Evolutionary conservation across 495 filamentous ascomycete species (phyloP).

Genomic region (Penicillium goetzii): DNA sequence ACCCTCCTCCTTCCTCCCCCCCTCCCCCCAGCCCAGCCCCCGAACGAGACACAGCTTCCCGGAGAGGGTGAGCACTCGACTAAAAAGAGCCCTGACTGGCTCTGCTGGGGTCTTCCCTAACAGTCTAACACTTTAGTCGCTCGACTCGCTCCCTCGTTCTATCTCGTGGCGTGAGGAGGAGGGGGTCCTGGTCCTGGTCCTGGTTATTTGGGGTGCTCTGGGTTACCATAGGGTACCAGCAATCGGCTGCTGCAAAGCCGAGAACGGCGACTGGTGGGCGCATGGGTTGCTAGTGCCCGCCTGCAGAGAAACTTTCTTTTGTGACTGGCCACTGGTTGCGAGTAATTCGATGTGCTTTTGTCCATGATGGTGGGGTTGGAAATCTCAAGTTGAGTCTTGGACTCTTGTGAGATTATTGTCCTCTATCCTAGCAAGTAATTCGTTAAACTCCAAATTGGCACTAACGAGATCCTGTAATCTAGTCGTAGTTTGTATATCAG

Average conservation of each 20-base stretch:
- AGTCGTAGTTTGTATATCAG: neutral
- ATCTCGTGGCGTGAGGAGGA: neutral
- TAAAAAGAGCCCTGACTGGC: neutral
- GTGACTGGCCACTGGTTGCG: constrained; percentile 10
- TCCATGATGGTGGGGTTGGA: neutral
- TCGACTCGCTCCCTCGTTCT: neutral
- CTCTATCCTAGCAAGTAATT: neutral
- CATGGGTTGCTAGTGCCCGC: constrained; percentile 9
- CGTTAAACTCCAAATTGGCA: neutral
- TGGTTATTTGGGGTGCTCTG: constrained; percentile 9
- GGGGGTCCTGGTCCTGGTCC: neutral
- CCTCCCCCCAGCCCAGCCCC: neutral
- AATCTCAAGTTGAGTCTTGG: neutral
- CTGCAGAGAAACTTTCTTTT: constrained; percentile 15
- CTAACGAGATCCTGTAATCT: neutral
- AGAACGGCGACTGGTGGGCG: constrained; percentile 20
- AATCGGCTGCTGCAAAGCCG: constrained; percentile 13
- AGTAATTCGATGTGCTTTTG: neutral
- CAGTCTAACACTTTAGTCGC: neutral
- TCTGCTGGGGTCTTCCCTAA: neutral
- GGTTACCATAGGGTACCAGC: constrained; percentile 15
- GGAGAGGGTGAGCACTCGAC: neutral
- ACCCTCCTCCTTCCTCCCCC: neutral
- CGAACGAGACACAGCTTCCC: neutral
- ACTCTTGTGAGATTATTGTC: neutral